These are phyloP conservation scores for Dysphania ambrosioides DNA, from an alignment of 148 eudicot species.

Conservation along the genomic window DNA sequence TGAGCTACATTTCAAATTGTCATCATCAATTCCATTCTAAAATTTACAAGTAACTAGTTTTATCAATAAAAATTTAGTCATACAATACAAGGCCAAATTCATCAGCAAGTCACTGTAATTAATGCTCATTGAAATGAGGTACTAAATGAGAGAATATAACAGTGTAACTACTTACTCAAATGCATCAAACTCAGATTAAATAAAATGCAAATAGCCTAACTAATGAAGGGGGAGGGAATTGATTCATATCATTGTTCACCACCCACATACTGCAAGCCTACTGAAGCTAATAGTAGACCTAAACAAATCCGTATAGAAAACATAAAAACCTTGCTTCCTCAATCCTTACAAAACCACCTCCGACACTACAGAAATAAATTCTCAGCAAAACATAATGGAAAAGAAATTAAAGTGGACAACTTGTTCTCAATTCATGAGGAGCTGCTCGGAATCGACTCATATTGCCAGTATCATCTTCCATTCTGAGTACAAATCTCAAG, in stretches of 20 bases:
- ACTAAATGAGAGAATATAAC: background rate
- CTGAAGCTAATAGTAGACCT: background rate
- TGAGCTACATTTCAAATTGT: background rate
- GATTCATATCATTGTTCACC: background rate
- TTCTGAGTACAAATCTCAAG: slow-evolving; percentile 1
- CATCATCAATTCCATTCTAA: background rate
- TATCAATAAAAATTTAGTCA: too few species aligned
- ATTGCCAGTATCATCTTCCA: background rate
- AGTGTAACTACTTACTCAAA: background rate
- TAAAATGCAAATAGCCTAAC: background rate
- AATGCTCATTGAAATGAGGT: background rate
- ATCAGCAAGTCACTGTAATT: background rate
- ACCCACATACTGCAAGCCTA: background rate
- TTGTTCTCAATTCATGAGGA: slow-evolving; percentile 4
- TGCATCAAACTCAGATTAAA: background rate
- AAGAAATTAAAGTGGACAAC: background rate
- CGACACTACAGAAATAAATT: background rate
- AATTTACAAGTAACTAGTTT: background rate
- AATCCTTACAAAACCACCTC: background rate
- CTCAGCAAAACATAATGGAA: background rate
- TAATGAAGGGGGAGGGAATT: background rate
- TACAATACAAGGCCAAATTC: background rate
- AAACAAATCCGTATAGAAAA: too few species aligned
- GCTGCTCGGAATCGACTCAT: background rate
- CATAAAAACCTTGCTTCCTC: background rate